Base-by-base conservation (phyloP, 2,329 filamentous ascomycete species). In the Fusarium sp. region DNA sequence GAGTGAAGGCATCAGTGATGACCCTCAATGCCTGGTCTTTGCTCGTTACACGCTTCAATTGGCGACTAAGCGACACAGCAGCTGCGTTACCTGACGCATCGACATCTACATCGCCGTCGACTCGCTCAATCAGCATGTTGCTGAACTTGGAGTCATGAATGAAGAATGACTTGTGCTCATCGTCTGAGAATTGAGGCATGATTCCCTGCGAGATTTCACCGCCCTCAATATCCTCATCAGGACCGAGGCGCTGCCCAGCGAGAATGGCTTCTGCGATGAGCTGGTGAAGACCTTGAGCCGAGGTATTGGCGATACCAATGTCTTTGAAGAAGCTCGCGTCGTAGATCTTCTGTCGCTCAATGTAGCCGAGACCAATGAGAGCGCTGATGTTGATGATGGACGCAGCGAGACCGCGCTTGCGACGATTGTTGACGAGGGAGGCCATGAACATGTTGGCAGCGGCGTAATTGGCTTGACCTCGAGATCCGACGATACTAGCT, bases 371-470 rank as follows among this genome's bases (percentile, higher is more conserved):
- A 21, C 56, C 65, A 3, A 50, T 67, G 25, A 68, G 38, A 21
- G 47, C 47, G 1, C 77, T 69, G 25, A 88, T 79, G 64, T 87
- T 77, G 4, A 87, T 80, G 18, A 77, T 72, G 0, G 82, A 80
- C 6, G 81, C 85, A 1, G 83, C 78, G 5, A 85, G 77, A 4
- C 82, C 82, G 6, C 74, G 75, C 2, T 63, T 59, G 2, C 80
- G 72, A 15, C 82, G 61, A 1, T 67, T 47, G 75, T 30, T 78
- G 64, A 13, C 67, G 67, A 23, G 76, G 72, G 3, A 84, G 16
- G 65, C 67, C 80, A 85, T 83, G 69, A 81, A 86, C 15, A 72
- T 60, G 68, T 84, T 84, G 6, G 80, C 82, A 9, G 83, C 82
- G 4, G 77, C 71, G 57, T 86, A 86, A 28, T 74, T 79, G 13